phyloP scores from a whole-genome alignment of 208 protist species.

The Leptomonas seymouri region DNA sequence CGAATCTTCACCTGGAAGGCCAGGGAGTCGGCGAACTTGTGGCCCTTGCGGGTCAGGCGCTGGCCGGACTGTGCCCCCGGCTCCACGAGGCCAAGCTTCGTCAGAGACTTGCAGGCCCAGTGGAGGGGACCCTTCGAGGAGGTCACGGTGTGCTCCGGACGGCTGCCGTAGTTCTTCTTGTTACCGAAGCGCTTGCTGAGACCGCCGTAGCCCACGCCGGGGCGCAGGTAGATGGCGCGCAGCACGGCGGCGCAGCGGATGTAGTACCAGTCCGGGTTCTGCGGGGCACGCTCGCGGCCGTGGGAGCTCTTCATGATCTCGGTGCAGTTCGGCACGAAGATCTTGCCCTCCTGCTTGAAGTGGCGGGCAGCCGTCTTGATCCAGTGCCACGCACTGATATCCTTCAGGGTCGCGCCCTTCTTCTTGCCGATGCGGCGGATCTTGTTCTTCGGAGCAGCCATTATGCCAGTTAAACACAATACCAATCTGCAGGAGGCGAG shows the following conservation, averaged over 20 bases:
- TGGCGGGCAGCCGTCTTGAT: conserved; percentile 94
- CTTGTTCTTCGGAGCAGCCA: conserved; percentile 69
- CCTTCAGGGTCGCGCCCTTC: conserved; percentile 93
- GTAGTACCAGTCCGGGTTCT: conserved; percentile 99
- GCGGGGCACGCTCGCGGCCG: conserved; percentile 96
- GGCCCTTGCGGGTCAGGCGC: conserved; percentile 93
- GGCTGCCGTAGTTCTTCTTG: conserved; percentile 90
- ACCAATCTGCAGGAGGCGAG: conserved; percentile 8
- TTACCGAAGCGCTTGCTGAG: conserved; percentile 95
- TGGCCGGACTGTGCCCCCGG: conserved; percentile 84
- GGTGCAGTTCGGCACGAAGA: conserved; percentile 95
- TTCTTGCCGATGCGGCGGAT: conserved; percentile 89
- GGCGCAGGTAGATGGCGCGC: conserved; percentile 96
- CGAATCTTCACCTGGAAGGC: conserved; percentile 91
- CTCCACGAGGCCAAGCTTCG: conserved; percentile 93
- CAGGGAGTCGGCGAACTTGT: conserved; percentile 95
- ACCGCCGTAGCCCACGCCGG: conserved; percentile 93
- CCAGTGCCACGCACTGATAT: conserved; percentile 96
- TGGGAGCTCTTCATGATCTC: conserved; percentile 97
- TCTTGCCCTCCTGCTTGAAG: conserved; percentile 96
- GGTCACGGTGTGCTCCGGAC: conserved; percentile 86
- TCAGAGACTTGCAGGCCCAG: conserved; percentile 95
- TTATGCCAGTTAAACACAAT: conserved; percentile 26
- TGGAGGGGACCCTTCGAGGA: conserved; percentile 92
- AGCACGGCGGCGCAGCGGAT: conserved; percentile 96